Evolutionary conservation across 1,284 basidiomycete species (phyloP).

Genomic region (Grifola frondosa): DNA sequence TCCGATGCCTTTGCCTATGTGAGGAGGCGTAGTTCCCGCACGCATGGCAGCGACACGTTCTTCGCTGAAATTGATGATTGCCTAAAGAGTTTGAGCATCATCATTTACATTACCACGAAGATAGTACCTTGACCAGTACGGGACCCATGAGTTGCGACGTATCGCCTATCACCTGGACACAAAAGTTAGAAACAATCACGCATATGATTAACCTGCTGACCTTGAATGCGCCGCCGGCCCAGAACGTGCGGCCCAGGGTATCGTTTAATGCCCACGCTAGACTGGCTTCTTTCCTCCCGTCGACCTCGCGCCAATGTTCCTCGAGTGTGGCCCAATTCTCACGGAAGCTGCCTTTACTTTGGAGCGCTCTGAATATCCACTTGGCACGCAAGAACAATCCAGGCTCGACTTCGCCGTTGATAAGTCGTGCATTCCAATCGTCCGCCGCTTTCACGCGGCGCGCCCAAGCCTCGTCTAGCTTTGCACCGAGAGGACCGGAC

Average conservation of each 20-base stretch:
- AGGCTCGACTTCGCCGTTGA: constrained; percentile 46
- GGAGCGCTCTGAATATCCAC: constrained; percentile 47
- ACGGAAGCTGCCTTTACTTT: constrained; percentile 23
- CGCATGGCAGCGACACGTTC: constrained; percentile 39
- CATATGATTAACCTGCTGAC: no score
- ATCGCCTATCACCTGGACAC: constrained; percentile 50
- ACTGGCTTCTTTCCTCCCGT: constrained; percentile 51
- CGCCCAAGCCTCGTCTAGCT: constrained; percentile 51
- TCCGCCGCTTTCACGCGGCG: constrained; percentile 45
- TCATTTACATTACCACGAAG: background rate
- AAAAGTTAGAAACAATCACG: background rate
- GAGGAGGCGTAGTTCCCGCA: constrained; percentile 39
- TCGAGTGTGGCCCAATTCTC: constrained; percentile 40
- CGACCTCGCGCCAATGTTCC: constrained; percentile 48
- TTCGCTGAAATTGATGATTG: constrained; percentile 69
- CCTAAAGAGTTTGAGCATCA: constrained; percentile 28
- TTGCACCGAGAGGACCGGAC: constrained; percentile 47
- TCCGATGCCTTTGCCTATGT: constrained; percentile 65
- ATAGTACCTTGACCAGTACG: constrained; percentile 54
- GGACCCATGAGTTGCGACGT: constrained; percentile 65
- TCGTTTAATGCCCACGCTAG: constrained; percentile 73
- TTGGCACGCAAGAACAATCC: constrained; percentile 33
- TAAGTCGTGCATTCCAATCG: constrained; percentile 55
- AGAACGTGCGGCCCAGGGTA: constrained; percentile 66
- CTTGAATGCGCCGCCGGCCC: constrained; percentile 64